Evolutionary conservation across 345 rosid species (phyloP).

Genomic region (Salix viminalis): DNA sequence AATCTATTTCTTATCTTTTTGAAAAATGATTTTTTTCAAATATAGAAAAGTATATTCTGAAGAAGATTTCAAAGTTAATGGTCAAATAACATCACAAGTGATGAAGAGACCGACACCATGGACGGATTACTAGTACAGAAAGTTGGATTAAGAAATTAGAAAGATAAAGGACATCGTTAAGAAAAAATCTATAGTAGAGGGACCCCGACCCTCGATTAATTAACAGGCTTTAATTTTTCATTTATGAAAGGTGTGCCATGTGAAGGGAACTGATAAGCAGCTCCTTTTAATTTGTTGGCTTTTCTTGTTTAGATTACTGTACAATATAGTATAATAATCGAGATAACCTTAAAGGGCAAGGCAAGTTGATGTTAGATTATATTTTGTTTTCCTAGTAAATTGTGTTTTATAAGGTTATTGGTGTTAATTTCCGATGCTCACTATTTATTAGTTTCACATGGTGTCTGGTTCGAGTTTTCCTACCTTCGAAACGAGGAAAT

Average conservation of each 20-base stretch:
- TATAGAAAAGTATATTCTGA: too few relatives aligned
- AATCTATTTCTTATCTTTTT: too few relatives aligned
- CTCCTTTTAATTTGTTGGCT: constrained; percentile 7
- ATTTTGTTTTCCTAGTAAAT: not conserved
- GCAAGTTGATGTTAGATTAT: not conserved
- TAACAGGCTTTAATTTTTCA: not conserved
- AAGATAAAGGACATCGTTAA: too few relatives aligned
- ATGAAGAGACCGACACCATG: too few relatives aligned
- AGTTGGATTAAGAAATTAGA: too few relatives aligned
- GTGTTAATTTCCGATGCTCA: not conserved
- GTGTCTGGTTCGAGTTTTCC: not conserved
- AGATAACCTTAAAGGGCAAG: constrained; percentile 1
- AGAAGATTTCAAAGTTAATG: too few relatives aligned
- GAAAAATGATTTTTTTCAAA: too few relatives aligned
- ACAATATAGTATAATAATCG: too few relatives aligned
- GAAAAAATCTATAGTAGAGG: too few relatives aligned
- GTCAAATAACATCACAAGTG: too few relatives aligned
- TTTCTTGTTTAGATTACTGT: not conserved
- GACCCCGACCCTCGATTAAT: not conserved
- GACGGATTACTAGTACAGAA: too few relatives aligned
- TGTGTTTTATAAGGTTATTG: constrained; percentile 2
- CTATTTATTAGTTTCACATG: not conserved
- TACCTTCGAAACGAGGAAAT: not conserved
- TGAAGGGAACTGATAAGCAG: constrained; percentile 5
- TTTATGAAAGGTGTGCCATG: constrained; percentile 12